These are phyloP conservation scores for Paramyrothecium sp. DNA, from an alignment of 2,329 filamentous ascomycete species.

Conservation along the genomic window DNA sequence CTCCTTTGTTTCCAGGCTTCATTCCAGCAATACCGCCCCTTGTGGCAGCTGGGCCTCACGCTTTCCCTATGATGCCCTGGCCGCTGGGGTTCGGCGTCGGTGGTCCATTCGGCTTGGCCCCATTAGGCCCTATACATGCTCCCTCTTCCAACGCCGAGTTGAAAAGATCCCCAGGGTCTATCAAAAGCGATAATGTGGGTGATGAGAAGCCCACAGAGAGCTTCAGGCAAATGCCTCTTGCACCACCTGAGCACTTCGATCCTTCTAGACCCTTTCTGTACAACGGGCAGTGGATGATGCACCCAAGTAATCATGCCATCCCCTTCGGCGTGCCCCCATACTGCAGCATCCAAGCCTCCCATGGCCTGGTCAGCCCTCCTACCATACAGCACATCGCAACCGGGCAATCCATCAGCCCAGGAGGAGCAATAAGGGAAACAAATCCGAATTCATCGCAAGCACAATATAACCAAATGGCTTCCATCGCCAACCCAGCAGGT, in stretches of 20 bases:
- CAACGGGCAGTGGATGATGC: slow-evolving; percentile 44
- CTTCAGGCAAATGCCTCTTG: slow-evolving; percentile 27
- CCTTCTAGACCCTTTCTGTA: slow-evolving; percentile 40
- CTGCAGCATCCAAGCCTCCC: slow-evolving; percentile 21
- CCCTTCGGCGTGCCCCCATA: slow-evolving; percentile 25
- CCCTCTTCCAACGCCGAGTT: slow-evolving; percentile 10
- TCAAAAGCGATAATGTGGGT: slow-evolving; percentile 23
- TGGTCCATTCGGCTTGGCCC: slow-evolving; percentile 21
- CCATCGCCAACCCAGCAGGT: slow-evolving; percentile 8
- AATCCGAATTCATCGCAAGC: slow-evolving; percentile 8
- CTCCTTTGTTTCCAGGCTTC: slow-evolving; percentile 29
- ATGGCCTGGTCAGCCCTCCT: slow-evolving; percentile 17
- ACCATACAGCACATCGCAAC: not conserved
- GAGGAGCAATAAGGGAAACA: not conserved
- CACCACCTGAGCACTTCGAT: slow-evolving; percentile 45
- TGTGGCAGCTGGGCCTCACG: slow-evolving; percentile 24
- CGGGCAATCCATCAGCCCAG: not conserved
- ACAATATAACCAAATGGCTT: slow-evolving; percentile 1
- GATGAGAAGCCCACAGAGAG: slow-evolving; percentile 30
- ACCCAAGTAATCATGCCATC: slow-evolving; percentile 18
- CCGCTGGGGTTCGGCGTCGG: slow-evolving; percentile 36
- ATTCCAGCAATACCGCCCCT: slow-evolving; percentile 25
- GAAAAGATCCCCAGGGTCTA: slow-evolving; percentile 17
- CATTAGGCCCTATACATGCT: slow-evolving; percentile 19
- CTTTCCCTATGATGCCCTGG: slow-evolving; percentile 38